Base-by-base conservation (phyloP, 2,329 filamentous ascomycete species). In the Phyllosticta citribraziliensis region DNA sequence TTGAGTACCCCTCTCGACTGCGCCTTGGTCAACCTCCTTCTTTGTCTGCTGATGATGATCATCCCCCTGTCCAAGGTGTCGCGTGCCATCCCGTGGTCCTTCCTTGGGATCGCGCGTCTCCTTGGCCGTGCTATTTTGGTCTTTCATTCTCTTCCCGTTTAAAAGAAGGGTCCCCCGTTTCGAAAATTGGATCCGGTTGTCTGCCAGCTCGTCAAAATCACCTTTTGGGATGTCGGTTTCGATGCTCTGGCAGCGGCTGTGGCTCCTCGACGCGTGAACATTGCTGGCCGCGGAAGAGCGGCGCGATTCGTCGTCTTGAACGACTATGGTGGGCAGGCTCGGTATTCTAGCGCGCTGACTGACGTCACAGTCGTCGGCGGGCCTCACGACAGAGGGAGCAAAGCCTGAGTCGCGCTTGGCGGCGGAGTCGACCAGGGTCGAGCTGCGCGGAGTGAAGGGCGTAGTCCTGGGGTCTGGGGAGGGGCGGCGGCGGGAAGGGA, bases 111-210 rank as follows among this genome's bases (percentile, higher is more conserved):
- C 5, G 52, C n/a, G 63, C 19, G 65, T 60, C 55, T 61, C 63
- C 60, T 55, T 62, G 56, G 61, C 11, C n/a, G 27, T 19, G 47
- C 60, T 51, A 33, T n/a, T 19, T 52, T 66, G 70, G 52, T 65
- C 65, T 57, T 76, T 76, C 61, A 78, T 78, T 66, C 78, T 79
- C 69, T 79, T 79, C 11, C 80, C 80, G 33, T 78, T 80, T 64
- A 83, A 70, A 64, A 86, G 70, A 70, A 86, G 76, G 71, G 83
- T 86, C 57, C 84, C 84, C 60, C 83, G 75, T 61, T 81, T 82
- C 12, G 82, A 84, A 66, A 86, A 86, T 54, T 80, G 78, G 64
- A 87, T 72, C 51, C 79, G 76, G 58, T 77, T 76, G 47, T 77
- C 72, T n/a, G 73, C 71, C 35, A 86, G 70, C 50, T 80, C 81